These are phyloP conservation scores for Populus davidiana DNA, from an alignment of 345 rosid species.

Conservation along the genomic window DNA sequence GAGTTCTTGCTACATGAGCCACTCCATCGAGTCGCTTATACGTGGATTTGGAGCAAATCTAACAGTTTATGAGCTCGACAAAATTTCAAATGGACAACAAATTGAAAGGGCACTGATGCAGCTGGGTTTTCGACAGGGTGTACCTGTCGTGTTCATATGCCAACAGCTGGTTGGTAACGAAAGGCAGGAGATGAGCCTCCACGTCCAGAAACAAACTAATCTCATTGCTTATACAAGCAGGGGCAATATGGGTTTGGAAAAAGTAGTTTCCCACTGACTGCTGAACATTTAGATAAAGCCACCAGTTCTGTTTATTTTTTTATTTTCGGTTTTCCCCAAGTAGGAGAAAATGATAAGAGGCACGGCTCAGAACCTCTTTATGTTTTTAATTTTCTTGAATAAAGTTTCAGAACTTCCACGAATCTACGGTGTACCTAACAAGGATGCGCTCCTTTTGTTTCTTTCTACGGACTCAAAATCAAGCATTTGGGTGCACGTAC, in stretches of 20 bases:
- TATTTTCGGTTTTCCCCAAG: too few relatives aligned
- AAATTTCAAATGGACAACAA: conserved; percentile 22
- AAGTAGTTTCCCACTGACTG: neutral
- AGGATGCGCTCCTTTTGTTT: neutral
- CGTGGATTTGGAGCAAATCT: conserved; percentile 33
- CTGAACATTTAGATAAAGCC: too few relatives aligned
- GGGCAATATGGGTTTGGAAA: conserved; percentile 24
- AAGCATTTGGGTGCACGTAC: neutral
- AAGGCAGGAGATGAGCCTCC: conserved; percentile 26
- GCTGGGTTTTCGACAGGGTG: conserved; percentile 25
- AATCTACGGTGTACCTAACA: neutral
- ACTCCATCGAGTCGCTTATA: conserved; percentile 22
- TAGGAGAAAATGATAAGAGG: too few relatives aligned
- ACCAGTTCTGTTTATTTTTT: too few relatives aligned
- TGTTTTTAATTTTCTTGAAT: too few relatives aligned
- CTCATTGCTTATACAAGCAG: conserved; percentile 25
- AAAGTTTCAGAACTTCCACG: neutral
- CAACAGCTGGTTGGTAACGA: conserved; percentile 23
- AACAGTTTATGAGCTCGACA: conserved; percentile 26
- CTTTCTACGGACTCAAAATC: neutral
- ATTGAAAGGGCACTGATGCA: conserved; percentile 28
- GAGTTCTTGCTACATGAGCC: conserved; percentile 33
- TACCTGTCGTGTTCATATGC: conserved; percentile 28
- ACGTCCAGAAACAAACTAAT: conserved; percentile 24
- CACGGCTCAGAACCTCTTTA: too few relatives aligned